Percentiles rank a stretch among this genome's conserved stretches.
phyloP scores from a whole-genome alignment of 164 flowering plant species.

The Nymphaea thermarum region DNA sequence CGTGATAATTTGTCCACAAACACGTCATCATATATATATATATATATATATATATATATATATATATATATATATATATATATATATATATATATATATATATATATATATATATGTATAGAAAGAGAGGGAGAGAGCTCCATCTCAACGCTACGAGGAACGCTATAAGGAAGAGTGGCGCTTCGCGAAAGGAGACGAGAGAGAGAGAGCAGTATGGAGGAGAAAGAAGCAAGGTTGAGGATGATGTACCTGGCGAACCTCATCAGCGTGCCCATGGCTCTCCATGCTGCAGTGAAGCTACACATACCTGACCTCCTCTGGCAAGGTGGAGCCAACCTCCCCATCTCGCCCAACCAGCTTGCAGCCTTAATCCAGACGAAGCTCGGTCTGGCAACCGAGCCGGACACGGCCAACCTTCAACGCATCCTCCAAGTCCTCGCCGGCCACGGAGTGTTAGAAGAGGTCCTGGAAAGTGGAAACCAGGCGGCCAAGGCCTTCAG shows the following conservation, averaged over 20 bases:
- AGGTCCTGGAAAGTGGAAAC: conserved; percentile 19
- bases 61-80: too few relatives aligned
- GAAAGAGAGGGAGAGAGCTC: too few relatives aligned
- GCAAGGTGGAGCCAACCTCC: conserved; percentile 40
- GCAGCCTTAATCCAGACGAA: background rate
- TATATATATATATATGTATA: too few relatives aligned
- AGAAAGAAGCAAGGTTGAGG: too few relatives aligned
- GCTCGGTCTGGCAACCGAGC: conserved; percentile 10
- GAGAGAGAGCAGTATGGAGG: too few relatives aligned
- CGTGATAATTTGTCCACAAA: too few relatives aligned
- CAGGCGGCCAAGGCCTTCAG: conserved; percentile 27
- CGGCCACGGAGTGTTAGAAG: conserved; percentile 43
- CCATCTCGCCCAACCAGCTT: conserved; percentile 3
- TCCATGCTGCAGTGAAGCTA: conserved; percentile 61
- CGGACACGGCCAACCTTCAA: conserved; percentile 42
- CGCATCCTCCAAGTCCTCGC: conserved; percentile 64
- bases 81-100: too few relatives aligned
- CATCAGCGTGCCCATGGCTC: conserved; percentile 73
- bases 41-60: too few relatives aligned
- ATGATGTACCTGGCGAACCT: conserved; percentile 64
- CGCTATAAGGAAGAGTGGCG: too few relatives aligned
- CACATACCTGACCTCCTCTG: conserved; percentile 56
- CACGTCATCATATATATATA: too few relatives aligned
- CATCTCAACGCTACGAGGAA: too few relatives aligned
- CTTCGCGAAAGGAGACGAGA: too few relatives aligned